phyloP scores from a whole-genome alignment of 1,284 basidiomycete species.

The Sphaerobolus stellatus region DNA sequence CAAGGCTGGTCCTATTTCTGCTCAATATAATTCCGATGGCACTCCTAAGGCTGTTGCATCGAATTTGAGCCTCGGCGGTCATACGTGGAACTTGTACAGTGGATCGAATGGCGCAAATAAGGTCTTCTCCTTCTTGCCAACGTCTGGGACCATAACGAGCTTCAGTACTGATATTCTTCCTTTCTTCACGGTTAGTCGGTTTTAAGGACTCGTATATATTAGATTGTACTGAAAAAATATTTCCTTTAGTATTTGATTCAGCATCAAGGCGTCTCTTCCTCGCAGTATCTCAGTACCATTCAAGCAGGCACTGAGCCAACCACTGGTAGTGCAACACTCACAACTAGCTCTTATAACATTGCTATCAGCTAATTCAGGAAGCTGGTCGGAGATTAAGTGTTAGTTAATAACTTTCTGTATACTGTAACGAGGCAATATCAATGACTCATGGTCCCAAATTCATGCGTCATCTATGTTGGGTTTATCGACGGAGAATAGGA shows the following conservation, averaged over 20 bases:
- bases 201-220: background rate
- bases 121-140: slow-evolving; percentile 64
- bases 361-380: slow-evolving; percentile 4
- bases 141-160: slow-evolving; percentile 41
- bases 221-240: background rate
- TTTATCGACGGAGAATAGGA: too few species aligned
- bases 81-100: slow-evolving; percentile 57
- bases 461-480: too few species aligned
- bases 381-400: too few species aligned
- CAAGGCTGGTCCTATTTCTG: slow-evolving; percentile 59
- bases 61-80: slow-evolving; percentile 46
- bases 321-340: slow-evolving; percentile 52
- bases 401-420: too few species aligned
- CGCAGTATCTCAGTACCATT: slow-evolving; percentile 52
- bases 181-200: slow-evolving; percentile 49
- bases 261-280: slow-evolving; percentile 43
- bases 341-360: slow-evolving; percentile 27
- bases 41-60: slow-evolving; percentile 47
- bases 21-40: slow-evolving; percentile 45
- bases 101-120: slow-evolving; percentile 59
- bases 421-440: too few species aligned
- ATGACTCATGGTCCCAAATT: too few species aligned
- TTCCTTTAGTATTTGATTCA: slow-evolving; percentile 49
- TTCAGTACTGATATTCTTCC: slow-evolving; percentile 56
- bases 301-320: slow-evolving; percentile 60